Conservation (phyloP, 495 filamentous ascomycete species). For the Stereocaulon alpinum region DNA sequence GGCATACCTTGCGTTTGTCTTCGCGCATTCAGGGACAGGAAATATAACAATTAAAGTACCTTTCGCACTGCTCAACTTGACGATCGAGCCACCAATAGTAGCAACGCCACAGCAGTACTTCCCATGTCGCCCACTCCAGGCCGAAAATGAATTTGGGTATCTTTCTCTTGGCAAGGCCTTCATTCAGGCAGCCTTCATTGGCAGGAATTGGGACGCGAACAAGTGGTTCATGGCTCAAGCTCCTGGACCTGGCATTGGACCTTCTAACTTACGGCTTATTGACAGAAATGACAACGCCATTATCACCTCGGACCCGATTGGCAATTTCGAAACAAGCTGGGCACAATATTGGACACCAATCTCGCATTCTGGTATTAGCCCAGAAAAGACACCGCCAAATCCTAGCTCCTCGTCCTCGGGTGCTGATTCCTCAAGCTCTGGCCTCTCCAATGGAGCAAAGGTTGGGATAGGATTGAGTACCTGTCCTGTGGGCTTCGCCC, state of each 20-base stretch:
- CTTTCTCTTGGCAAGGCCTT: conserved; percentile 44
- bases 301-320: conserved; percentile 21
- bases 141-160: conserved; percentile 6
- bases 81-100: conserved; percentile 40
- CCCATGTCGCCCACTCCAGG: conserved; percentile 34
- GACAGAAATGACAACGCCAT: conserved; percentile 17
- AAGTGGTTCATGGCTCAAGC: conserved; percentile 43
- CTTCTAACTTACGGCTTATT: conserved; percentile 13
- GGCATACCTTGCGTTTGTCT: conserved; percentile 40
- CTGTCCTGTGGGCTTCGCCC: neutral
- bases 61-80: conserved; percentile 44
- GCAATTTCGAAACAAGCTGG: conserved; percentile 32
- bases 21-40: conserved; percentile 19
- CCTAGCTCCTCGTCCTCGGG: neutral
- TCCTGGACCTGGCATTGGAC: conserved; percentile 31
- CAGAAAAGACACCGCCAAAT: neutral
- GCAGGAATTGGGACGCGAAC: conserved; percentile 36
- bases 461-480: neutral
- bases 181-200: conserved; percentile 47
- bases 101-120: conserved; percentile 37
- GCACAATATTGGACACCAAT: conserved; percentile 28
- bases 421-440: too few species aligned
- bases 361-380: neutral
- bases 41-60: conserved; percentile 43
- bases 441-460: neutral